Evolutionary conservation across 768 basidiomycete genomes (phyloP), one percentile per base, ranked within the genome.

Genomic region (Phallus indusiatus): DNA sequence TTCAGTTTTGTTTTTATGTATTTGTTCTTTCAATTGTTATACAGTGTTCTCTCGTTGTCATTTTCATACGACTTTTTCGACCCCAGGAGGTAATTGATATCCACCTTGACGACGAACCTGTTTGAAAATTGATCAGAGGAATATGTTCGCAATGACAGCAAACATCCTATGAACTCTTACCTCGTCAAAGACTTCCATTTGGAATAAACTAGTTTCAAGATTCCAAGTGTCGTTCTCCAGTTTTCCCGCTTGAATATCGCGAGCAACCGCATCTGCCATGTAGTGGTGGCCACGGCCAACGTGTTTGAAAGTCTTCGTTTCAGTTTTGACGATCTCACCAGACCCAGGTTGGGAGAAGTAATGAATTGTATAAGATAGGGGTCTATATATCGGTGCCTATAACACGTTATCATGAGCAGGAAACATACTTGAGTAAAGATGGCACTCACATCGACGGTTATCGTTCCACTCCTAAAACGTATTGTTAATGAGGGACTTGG

Each of bases 101-200:
- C 75, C 77, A 11, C 88, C 86, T 65, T 88, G 86, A 58, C 76
- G 78, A 55, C 85, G 80, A 51, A 85, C 81, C 84, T 66, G n/a
- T 24, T 47, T 22, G 62, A 62, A 54, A 54, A 62, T 47, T 62
- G 34, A 21, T 18, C 12, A 47, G 12, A 18, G 11, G 11, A n/a
- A 37, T 11, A 47, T 28, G 24, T n/a, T n/a, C 10, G 9, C 18
- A 46, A 33, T 28, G 16, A 53, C 49, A 20, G 16, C 34, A 21
- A 56, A 16, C 46, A 49, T 21, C 9, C 14, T 20, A 16, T 16
- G 12, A 2, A 42, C 42, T 48, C 73, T 63, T 61, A 90, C 90
- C 78, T 87, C 82, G 66, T 94, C 93, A 66, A 95, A 93, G 56
- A 92, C 81, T 33, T 82, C 75, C 85, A 93, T 93, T 62, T 86